Percentiles rank a stretch among this genome's conserved stretches.
Evolutionary conservation across 371 early-diverging fungal species (phyloP).

Genomic region (Mucor mucedo): DNA sequence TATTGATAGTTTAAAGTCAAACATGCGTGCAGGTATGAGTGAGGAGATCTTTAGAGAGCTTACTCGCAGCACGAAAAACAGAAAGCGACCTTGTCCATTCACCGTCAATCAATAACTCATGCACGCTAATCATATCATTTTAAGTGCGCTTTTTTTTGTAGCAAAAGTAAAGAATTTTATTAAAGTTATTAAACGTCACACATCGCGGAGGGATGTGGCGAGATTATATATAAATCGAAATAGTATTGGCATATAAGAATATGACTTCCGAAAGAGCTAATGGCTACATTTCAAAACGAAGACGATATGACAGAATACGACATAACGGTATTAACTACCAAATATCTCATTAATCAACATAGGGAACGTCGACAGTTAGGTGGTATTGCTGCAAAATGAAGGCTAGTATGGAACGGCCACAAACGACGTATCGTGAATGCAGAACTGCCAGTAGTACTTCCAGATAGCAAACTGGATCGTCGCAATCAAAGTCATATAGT

Average conservation of each 20-base stretch:
- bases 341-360: not conserved
- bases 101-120: slow-evolving; percentile 16
- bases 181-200: slow-evolving; percentile 5
- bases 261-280: not conserved
- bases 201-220: slow-evolving; percentile 1
- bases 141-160: not conserved
- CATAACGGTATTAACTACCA: slow-evolving; percentile 1
- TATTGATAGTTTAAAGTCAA: slow-evolving; percentile 11
- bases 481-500: slow-evolving; percentile 5
- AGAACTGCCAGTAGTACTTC: slow-evolving; percentile 3
- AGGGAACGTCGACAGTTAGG: slow-evolving; percentile 4
- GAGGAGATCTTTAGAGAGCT: slow-evolving; percentile 16
- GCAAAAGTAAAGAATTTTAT: slow-evolving; percentile 2
- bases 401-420: slow-evolving; percentile 4
- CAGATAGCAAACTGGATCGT: slow-evolving; percentile 4
- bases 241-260: slow-evolving; percentile 8
- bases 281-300: not conserved
- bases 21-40: slow-evolving; percentile 14
- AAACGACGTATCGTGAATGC: slow-evolving; percentile 1
- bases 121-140: slow-evolving; percentile 7
- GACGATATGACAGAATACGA: slow-evolving; percentile 1
- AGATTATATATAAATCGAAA: slow-evolving; percentile 6
- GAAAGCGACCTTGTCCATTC: slow-evolving; percentile 16
- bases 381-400: slow-evolving; percentile 4
- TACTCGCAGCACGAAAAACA: slow-evolving; percentile 16